phyloP scores from a whole-genome alignment of 345 rosid genomes.

The Salix udensis region DNA sequence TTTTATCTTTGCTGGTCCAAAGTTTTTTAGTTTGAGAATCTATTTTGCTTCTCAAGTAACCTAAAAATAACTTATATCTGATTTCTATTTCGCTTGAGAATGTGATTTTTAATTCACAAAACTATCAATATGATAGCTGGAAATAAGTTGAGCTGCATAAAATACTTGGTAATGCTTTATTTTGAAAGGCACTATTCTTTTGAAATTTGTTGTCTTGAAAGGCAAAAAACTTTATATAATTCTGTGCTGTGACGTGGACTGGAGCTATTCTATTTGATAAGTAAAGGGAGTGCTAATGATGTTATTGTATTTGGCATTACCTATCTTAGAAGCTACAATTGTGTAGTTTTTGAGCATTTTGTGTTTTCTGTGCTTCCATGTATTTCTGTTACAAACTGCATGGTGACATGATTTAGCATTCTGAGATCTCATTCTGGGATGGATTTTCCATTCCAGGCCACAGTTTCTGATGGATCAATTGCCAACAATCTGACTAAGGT shows the following conservation, averaged over 20 bases:
- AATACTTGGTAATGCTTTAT: not conserved
- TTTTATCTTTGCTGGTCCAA: too few relatives aligned
- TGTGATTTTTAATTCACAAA: not conserved
- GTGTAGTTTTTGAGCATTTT: conserved; percentile 1
- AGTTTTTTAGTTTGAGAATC: not conserved
- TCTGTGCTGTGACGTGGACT: not conserved
- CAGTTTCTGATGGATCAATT: conserved; percentile 82
- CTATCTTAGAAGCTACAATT: not conserved
- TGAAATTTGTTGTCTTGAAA: not conserved
- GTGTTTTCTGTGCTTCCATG: not conserved
- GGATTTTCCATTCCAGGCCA: conserved; percentile 67
- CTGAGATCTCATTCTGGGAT: conserved; percentile 18
- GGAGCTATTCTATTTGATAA: not conserved
- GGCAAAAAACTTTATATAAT: not conserved
- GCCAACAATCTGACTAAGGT: conserved; percentile 73
- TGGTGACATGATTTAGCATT: not conserved
- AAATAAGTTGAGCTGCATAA: not conserved
- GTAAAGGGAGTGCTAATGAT: not conserved
- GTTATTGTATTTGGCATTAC: not conserved
- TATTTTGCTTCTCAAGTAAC: conserved; percentile 1
- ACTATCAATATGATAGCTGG: not conserved
- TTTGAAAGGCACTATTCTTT: not conserved
- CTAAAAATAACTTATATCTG: not conserved
- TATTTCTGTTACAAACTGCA: not conserved
- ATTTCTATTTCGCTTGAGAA: not conserved